Evolutionary conservation across 805 yeast species (phyloP).

Genomic region (Wickerhamomyces chambardii): DNA sequence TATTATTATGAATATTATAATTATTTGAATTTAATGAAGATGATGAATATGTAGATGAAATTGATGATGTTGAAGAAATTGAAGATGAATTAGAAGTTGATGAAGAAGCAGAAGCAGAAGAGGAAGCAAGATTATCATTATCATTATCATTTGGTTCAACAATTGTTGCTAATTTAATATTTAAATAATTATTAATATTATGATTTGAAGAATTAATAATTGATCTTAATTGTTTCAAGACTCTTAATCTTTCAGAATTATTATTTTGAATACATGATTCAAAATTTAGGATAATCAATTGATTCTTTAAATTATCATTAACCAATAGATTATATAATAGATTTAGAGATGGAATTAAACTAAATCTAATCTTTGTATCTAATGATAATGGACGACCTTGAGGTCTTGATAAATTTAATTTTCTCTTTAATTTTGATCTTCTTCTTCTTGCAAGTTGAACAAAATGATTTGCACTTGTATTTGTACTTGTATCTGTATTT

Average conservation of each 20-base stretch:
- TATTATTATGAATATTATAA: conserved; percentile 28
- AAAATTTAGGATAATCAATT: conserved; percentile 13
- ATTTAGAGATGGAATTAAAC: conserved; percentile 34
- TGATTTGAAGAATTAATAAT: neutral
- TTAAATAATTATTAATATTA: no score
- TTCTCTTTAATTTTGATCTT: conserved; percentile 11
- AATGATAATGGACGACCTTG: conserved; percentile 39
- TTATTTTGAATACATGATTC: neutral
- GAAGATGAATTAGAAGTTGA: no score
- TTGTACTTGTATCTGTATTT: conserved; percentile 3
- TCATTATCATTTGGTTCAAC: neutral
- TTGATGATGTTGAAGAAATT: no score
- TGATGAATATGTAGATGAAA: no score
- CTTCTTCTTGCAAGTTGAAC: conserved; percentile 19
- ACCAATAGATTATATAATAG: conserved; percentile 34
- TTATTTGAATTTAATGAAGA: conserved; percentile 20
- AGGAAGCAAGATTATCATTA: no score
- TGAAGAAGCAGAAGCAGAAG: no score
- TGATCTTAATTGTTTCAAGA: neutral
- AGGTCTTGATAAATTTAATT: conserved; percentile 12
- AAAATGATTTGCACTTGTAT: conserved; percentile 2
- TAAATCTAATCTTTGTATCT: conserved; percentile 38
- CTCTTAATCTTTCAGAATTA: conserved; percentile 1
- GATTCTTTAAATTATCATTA: conserved; percentile 17
- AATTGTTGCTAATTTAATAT: neutral